Conservation (phyloP, 768 basidiomycete genomes). For the Leucosporidium creatinivorum region DNA sequence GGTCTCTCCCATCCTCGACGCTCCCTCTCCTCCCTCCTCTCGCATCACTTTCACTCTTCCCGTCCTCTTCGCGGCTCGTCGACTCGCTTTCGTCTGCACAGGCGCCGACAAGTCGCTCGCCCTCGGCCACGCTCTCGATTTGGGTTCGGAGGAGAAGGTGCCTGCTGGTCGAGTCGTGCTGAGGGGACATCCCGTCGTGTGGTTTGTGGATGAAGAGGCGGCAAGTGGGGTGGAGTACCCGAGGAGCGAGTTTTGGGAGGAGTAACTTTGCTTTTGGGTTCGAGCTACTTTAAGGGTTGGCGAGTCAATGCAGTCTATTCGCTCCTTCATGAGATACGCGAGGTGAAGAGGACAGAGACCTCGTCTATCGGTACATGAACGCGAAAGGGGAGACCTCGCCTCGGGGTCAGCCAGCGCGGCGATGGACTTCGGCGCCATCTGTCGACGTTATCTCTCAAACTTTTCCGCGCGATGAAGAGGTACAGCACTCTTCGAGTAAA, state of each 20-base stretch:
- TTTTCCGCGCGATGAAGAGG: too few species aligned
- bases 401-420: too few species aligned
- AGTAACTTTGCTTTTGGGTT: neutral
- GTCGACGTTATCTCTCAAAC: too few species aligned
- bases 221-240: neutral
- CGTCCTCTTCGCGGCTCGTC: constrained; percentile 74
- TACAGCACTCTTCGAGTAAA: too few species aligned
- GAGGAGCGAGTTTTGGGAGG: constrained; percentile 17
- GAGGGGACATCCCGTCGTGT: constrained; percentile 9
- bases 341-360: too few species aligned
- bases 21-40: constrained; percentile 77
- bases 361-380: too few species aligned
- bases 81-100: constrained; percentile 75
- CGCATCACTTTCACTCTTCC: constrained; percentile 84
- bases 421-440: too few species aligned
- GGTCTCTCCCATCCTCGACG: constrained; percentile 82
- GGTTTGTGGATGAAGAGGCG: constrained; percentile 11
- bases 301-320: too few species aligned
- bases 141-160: constrained; percentile 43
- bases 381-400: too few species aligned
- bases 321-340: too few species aligned
- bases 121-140: constrained; percentile 62
- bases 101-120: constrained; percentile 69
- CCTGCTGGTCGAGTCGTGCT: neutral
- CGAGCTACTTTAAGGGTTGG: too few species aligned